These are phyloP conservation scores for Suillus luteus DNA, from an alignment of 768 basidiomycete species.

Conservation along the genomic window DNA sequence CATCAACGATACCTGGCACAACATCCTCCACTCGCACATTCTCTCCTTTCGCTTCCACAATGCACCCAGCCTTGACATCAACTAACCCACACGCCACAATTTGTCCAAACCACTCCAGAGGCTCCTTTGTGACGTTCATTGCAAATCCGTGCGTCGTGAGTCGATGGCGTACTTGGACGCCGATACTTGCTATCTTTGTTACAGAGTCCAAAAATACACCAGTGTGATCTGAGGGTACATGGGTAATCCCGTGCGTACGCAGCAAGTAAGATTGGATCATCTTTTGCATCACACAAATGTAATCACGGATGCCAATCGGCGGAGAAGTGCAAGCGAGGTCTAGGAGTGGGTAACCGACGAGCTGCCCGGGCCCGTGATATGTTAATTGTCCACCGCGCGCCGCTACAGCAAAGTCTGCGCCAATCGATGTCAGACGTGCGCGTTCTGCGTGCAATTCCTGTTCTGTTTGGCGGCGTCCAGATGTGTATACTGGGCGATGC, in stretches of 20 bases:
- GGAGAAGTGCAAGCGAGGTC: conserved; percentile 84
- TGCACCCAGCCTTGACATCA: conserved; percentile 77
- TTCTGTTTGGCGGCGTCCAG: conserved; percentile 83
- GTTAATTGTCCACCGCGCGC: conserved; percentile 92
- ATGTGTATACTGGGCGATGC: conserved; percentile 93
- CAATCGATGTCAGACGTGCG: conserved; percentile 65
- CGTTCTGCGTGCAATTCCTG: conserved; percentile 60
- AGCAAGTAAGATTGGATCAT: conserved; percentile 64
- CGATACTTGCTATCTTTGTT: conserved; percentile 93
- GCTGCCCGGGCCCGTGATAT: conserved; percentile 96
- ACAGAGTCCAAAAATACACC: conserved; percentile 83
- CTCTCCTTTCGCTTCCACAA: conserved; percentile 48
- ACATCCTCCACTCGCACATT: conserved; percentile 49
- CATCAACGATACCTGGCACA: conserved; percentile 49
- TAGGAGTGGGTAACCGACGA: conserved; percentile 93
- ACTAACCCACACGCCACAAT: conserved; percentile 90
- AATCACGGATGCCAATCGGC: conserved; percentile 70
- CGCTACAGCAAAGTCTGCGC: conserved; percentile 85
- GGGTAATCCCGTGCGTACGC: conserved; percentile 57
- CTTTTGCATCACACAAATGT: conserved; percentile 82
- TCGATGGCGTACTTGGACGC: conserved; percentile 93
- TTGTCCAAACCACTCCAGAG: conserved; percentile 80
- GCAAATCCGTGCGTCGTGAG: conserved; percentile 96
- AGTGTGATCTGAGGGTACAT: conserved; percentile 74
- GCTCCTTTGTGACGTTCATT: conserved; percentile 84